These are phyloP conservation scores for Populus simonii DNA, from an alignment of 345 rosid genomes.

Conservation along the genomic window DNA sequence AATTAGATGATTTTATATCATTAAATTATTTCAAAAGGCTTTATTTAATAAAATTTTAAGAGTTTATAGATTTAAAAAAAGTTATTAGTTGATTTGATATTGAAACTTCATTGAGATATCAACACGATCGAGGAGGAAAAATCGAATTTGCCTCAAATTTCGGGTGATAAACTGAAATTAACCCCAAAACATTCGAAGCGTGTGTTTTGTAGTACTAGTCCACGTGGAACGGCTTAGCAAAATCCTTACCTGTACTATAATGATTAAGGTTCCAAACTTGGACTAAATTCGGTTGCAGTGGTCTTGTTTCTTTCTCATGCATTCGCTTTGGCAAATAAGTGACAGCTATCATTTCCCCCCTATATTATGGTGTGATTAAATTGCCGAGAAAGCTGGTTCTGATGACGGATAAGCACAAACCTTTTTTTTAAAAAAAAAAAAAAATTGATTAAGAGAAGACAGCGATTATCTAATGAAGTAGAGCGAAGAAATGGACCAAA, in stretches of 20 bases:
- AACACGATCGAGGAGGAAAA: no score
- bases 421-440: no score
- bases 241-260: conserved; percentile 4
- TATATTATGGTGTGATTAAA: not conserved
- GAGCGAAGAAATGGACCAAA: no score
- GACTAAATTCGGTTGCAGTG: conserved; percentile 6
- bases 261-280: conserved; percentile 22
- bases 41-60: no score
- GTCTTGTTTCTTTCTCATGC: conserved; percentile 12
- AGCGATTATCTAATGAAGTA: no score
- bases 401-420: not conserved
- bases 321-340: not conserved
- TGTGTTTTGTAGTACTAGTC: not conserved
- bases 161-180: not conserved
- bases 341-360: conserved; percentile 10
- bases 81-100: no score
- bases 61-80: no score
- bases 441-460: no score
- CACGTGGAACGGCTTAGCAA: conserved; percentile 16
- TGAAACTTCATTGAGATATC: no score
- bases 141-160: not conserved
- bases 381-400: not conserved
- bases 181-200: not conserved
- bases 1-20: no score
- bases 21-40: no score